These are phyloP conservation scores for Sordariomycetes sp. DNA, from an alignment of 2,329 filamentous ascomycete genomes.

Conservation along the genomic window DNA sequence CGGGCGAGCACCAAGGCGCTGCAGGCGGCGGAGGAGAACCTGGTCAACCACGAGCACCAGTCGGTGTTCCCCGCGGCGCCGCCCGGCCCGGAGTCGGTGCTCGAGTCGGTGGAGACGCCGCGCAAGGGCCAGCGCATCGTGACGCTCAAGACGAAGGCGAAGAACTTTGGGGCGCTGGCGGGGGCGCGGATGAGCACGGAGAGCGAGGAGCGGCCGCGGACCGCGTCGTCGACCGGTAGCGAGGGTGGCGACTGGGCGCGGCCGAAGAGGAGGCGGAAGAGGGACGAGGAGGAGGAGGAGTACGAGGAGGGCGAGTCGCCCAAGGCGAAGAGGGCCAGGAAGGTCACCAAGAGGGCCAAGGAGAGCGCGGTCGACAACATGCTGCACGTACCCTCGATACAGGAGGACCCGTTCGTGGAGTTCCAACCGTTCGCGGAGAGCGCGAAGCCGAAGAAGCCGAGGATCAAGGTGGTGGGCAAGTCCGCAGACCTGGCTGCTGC, in stretches of 20 bases:
- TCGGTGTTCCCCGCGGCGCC: constrained; percentile 8
- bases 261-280: constrained; percentile 43
- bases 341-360: constrained; percentile 4
- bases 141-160: constrained; percentile 4
- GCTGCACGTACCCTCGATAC: background rate
- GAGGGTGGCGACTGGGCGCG: constrained; percentile 39
- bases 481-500: background rate
- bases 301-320: constrained; percentile 20
- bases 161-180: constrained; percentile 10
- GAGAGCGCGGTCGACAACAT: background rate
- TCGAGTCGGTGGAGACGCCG: background rate
- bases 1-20: constrained; percentile 4
- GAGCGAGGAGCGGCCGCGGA: constrained; percentile 39
- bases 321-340: constrained; percentile 22
- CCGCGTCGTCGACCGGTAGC: constrained; percentile 41
- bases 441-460: background rate
- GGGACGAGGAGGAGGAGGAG: constrained; percentile 26
- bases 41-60: background rate
- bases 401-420: background rate
- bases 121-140: constrained; percentile 2
- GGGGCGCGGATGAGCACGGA: constrained; percentile 16
- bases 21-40: background rate
- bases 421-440: background rate
- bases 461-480: constrained; percentile 1
- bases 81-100: constrained; percentile 10